Evolutionary conservation across 1,284 basidiomycete genomes (phyloP).

Genomic region (Golubevia pallescens): DNA sequence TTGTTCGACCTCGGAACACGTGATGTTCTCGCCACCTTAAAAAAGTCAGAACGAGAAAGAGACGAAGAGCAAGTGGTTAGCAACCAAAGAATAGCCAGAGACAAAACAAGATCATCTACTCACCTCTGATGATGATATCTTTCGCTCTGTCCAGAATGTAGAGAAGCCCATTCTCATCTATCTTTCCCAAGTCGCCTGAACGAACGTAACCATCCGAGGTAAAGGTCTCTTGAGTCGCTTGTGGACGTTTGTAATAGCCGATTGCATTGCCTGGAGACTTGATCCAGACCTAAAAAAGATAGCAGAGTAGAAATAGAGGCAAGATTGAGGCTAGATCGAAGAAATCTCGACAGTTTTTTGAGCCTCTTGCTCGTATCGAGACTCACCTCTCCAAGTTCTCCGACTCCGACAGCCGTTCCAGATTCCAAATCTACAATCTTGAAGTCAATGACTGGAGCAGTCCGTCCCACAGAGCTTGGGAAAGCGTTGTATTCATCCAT

Average conservation of each 20-base stretch:
- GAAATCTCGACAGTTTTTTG: no score
- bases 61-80: no score
- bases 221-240: conserved; percentile 23
- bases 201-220: conserved; percentile 22
- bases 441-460: conserved; percentile 31
- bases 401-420: conserved; percentile 19
- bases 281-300: conserved; percentile 32
- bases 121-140: conserved; percentile 41
- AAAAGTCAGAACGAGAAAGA: no score
- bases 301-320: no score
- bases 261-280: conserved; percentile 31
- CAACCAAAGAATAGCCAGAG: no score
- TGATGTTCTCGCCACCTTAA: conserved; percentile 59
- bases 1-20: conserved; percentile 42
- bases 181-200: conserved; percentile 19
- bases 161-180: conserved; percentile 11
- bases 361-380: neutral
- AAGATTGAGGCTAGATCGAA: no score
- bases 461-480: conserved; percentile 28
- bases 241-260: conserved; percentile 41
- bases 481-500: conserved; percentile 32
- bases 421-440: conserved; percentile 38
- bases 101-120: no score
- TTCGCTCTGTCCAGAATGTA: conserved; percentile 22
- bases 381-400: conserved; percentile 88